phyloP scores from a whole-genome alignment of 257 asterid genomes.

The Fraxinus anomala region DNA sequence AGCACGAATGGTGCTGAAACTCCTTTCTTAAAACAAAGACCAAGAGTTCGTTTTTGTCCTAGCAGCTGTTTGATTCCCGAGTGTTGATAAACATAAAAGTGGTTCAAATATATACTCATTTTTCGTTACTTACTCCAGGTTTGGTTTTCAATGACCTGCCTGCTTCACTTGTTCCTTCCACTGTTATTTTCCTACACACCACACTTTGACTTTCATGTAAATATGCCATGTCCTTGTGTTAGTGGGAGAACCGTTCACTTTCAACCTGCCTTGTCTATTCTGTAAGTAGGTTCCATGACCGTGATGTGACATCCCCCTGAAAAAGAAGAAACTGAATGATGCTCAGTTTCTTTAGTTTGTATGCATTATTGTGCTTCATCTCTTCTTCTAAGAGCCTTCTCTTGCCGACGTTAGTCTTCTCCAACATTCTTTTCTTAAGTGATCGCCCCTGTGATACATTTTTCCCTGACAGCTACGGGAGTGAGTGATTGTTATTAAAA shows the following conservation, averaged over 20 bases:
- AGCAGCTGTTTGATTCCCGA: conserved; percentile 39
- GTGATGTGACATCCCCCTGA: conserved; percentile 3
- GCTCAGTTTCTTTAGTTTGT: not conserved
- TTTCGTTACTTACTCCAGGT: conserved; percentile 35
- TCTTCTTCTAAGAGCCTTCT: conserved; percentile 3
- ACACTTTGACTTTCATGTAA: conserved; percentile 22
- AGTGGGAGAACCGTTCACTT: not conserved
- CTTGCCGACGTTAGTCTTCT: not conserved
- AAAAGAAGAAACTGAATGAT: not conserved
- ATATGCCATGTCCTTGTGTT: conserved; percentile 5
- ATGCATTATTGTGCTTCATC: not conserved
- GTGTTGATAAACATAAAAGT: conserved; percentile 16
- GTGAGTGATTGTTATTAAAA: not conserved
- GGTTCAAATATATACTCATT: conserved; percentile 34
- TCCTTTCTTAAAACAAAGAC: conserved; percentile 20
- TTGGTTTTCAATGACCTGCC: conserved; percentile 35
- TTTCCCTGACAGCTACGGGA: not conserved
- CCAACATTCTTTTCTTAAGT: not conserved
- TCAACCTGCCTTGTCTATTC: conserved; percentile 14
- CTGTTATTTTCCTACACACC: conserved; percentile 27
- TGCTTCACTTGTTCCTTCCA: conserved; percentile 31
- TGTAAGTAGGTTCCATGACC: conserved; percentile 15
- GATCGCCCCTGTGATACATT: not conserved
- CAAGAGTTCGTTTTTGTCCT: conserved; percentile 39
- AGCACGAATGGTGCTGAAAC: not conserved